Conservation (phyloP, 176 grass and related monocot species). For the bread wheat (Triticum aestivum) region DNA sequence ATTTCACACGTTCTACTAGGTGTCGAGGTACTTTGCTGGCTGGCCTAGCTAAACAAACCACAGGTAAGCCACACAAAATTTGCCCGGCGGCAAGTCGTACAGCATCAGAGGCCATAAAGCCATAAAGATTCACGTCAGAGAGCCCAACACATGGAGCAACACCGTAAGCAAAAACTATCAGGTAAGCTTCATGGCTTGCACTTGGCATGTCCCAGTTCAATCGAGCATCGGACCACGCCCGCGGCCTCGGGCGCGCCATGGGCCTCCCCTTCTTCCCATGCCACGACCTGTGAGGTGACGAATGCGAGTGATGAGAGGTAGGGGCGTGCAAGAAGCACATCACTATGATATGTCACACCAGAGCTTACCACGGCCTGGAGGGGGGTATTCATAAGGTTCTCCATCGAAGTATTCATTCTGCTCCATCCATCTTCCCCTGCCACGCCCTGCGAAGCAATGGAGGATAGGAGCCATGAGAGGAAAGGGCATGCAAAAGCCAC, state of each 20-base stretch:
- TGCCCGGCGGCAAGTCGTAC: slow-evolving; percentile 21
- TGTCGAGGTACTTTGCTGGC: background rate
- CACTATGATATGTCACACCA: background rate
- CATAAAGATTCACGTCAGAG: background rate
- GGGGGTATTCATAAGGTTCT: slow-evolving; percentile 29
- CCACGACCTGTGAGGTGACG: slow-evolving; percentile 25
- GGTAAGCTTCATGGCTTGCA: slow-evolving; percentile 24
- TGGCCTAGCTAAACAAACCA: slow-evolving; percentile 46
- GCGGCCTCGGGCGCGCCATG: slow-evolving; percentile 32
- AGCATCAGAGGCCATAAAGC: background rate
- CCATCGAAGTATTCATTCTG: slow-evolving; percentile 48
- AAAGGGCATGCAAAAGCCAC: background rate
- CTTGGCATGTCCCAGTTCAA: background rate
- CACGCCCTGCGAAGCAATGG: slow-evolving; percentile 23
- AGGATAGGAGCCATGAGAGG: background rate
- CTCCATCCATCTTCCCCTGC: slow-evolving; percentile 40
- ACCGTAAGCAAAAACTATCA: background rate
- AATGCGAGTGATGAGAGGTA: background rate
- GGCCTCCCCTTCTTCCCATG: slow-evolving; percentile 26
- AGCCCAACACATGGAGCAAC: background rate
- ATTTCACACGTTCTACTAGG: background rate
- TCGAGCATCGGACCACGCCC: slow-evolving; percentile 26
- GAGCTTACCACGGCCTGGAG: slow-evolving; percentile 46
- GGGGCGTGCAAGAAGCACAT: background rate
- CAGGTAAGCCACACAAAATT: slow-evolving; percentile 39